Evolutionary conservation across 2,329 filamentous ascomycete genomes (phyloP), one percentile per base, ranked within the genome.

Genomic region (Pyricularia pennisetigena): DNA sequence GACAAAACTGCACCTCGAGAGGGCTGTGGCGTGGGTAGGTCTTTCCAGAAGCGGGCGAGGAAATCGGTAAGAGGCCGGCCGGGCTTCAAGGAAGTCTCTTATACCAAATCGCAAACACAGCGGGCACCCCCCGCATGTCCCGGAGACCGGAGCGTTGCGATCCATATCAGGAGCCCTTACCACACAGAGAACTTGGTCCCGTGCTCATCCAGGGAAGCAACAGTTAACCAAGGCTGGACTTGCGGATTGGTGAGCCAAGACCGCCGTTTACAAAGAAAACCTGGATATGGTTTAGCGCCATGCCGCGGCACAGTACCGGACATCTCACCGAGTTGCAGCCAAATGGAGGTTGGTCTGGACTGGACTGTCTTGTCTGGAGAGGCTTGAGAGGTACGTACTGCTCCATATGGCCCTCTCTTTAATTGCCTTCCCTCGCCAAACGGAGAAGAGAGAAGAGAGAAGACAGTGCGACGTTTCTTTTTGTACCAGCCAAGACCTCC

Each of bases 1-100:
- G 32, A 23, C 20, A 35, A 23, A 6, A 4, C 26, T 32, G 62
- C 62, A 64, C 62, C 62, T 64, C 62, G 16, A 64, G 62, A 64
- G 62, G 62, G 62, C 62, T 64, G 29, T 49, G 29, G 62, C 28
- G 32, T 64, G 26, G 64, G 35, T 20, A 68, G 59, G 69, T 54
- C 54, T 68, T 69, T 67, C 65, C 68, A 67, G 67, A 68, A 64
- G 26, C 67, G 35, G 64, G 54, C 10, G 41, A 49, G 41, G 41
- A 49, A 49, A 49, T 49, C 41, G 16, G 41, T 49, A n/a, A 49
- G 41, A 49, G 32, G 16, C 41, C 41, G 41, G 41, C 41, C 41
- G 41, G 41, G 41, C 41, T 20, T 49, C 14, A 49, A n/a, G 20
- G 41, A 16, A 49, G 41, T 49, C 16, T 49, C 41, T 49, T 49